Evolutionary conservation across 2,329 filamentous ascomycete species (phyloP).

Genomic region (Tolypocladium sp.): DNA sequence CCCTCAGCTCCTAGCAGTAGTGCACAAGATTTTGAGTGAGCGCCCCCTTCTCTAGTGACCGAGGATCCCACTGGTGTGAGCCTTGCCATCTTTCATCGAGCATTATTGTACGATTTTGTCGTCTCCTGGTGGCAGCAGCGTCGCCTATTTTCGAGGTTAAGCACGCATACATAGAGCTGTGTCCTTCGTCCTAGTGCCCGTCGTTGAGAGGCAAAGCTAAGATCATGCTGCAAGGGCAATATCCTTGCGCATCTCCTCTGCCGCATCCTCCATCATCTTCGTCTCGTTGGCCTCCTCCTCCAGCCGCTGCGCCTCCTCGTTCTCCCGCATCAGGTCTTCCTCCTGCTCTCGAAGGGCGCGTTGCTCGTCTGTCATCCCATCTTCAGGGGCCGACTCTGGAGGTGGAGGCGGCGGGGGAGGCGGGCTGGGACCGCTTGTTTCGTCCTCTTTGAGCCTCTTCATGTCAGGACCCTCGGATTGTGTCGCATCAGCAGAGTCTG

Average conservation of each 20-base stretch:
- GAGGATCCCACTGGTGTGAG: not conserved
- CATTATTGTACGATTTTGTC: not conserved
- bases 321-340: slow-evolving; percentile 39
- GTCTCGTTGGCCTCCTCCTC: slow-evolving; percentile 34
- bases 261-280: slow-evolving; percentile 15
- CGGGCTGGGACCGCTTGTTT: slow-evolving; percentile 25
- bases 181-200: not conserved
- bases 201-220: not conserved
- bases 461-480: slow-evolving; percentile 47
- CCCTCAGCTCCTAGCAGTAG: not conserved
- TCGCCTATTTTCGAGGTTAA: not conserved
- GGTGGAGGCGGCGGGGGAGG: slow-evolving; percentile 41
- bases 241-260: slow-evolving; percentile 13
- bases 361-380: slow-evolving; percentile 30
- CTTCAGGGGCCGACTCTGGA: slow-evolving; percentile 25
- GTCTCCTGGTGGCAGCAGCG: not conserved
- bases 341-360: slow-evolving; percentile 39
- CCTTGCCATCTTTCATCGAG: not conserved
- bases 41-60: not conserved
- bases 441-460: slow-evolving; percentile 43
- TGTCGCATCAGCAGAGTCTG: slow-evolving; percentile 33
- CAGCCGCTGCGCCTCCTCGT: slow-evolving; percentile 44
- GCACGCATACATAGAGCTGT: not conserved
- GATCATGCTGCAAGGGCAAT: slow-evolving; percentile 8
- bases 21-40: not conserved